Base-by-base conservation (phyloP, 306 rosid genomes). In the Corylus avellana region DNA sequence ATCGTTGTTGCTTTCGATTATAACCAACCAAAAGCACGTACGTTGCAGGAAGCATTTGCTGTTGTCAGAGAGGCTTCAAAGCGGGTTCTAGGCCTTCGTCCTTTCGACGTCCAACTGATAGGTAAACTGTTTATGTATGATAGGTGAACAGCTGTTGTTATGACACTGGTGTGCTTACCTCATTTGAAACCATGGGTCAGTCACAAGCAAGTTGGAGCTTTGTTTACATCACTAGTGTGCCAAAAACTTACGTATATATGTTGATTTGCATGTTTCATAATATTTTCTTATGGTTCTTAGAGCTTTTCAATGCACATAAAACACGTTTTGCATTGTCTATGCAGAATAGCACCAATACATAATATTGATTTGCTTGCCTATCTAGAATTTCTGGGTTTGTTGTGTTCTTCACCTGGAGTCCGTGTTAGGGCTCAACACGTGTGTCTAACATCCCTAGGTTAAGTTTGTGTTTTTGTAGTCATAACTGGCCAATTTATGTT, bases 51-150 rank as follows among this genome's bases (percentile, higher is more conserved):
- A 85, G 99, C 98, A 32, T 95, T 91, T 91, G 94, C 98, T 67
- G 91, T 92, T 75, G 92, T 95, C 47, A 88, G 98, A 88, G 99
- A 95, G 90, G 98, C 94, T 87, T 95, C 98, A 0, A 91, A 84
- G 85, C 87, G 98, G 80, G 97, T 92, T 81, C 77, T 92, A 7
- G 98, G 98, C 75, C 98, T 95, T 81, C 98, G 97, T 59, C 99
- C 98, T 16, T 95, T 95, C 44, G 99, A 95, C 53, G 99, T 95
- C 66, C 99, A 95, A 83, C 85, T 95, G 51, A 90, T 92, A 73
- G 98, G 98, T 87, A 81, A 63, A 29, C 48, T 18, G 53, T 79
- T 73, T 32, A 17, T 13, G 10, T 2, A 22, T 22, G 25, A 55
- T 55, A 18, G 25, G 20, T 55, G 18, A 55, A 55, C 62, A 56